These are phyloP conservation scores for Hamamelis virginiana DNA, from an alignment of 164 flowering plant species.

Conservation along the genomic window DNA sequence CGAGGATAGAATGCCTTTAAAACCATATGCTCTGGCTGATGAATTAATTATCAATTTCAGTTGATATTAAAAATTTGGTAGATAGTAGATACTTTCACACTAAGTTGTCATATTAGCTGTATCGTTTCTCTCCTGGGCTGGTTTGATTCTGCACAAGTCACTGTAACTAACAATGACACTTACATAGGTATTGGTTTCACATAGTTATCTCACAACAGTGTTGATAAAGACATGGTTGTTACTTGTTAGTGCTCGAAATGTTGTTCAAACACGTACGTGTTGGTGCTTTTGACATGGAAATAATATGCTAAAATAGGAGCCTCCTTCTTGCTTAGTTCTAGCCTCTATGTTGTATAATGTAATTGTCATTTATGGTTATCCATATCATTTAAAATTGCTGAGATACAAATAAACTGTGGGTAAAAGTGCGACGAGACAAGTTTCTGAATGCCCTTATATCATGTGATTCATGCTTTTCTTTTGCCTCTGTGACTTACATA, in stretches of 20 bases:
- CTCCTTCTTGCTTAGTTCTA: background rate
- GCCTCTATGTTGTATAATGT: background rate
- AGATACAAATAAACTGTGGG: too few species aligned
- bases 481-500: background rate
- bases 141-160: too few species aligned
- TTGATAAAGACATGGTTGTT: background rate
- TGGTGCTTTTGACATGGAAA: background rate
- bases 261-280: background rate
- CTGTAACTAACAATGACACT: too few species aligned
- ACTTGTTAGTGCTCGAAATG: background rate
- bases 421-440: background rate
- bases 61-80: too few species aligned
- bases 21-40: too few species aligned
- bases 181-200: background rate
- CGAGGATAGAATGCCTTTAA: too few species aligned
- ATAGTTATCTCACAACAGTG: background rate
- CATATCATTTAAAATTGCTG: too few species aligned
- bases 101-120: too few species aligned
- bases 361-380: background rate
- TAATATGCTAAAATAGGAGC: background rate
- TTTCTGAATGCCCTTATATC: background rate
- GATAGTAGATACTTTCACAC: too few species aligned
- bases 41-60: too few species aligned
- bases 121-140: too few species aligned
- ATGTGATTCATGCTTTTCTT: background rate